Conservation (phyloP, 1,139 yeast genomes). For the Taphrina betulina region DNA sequence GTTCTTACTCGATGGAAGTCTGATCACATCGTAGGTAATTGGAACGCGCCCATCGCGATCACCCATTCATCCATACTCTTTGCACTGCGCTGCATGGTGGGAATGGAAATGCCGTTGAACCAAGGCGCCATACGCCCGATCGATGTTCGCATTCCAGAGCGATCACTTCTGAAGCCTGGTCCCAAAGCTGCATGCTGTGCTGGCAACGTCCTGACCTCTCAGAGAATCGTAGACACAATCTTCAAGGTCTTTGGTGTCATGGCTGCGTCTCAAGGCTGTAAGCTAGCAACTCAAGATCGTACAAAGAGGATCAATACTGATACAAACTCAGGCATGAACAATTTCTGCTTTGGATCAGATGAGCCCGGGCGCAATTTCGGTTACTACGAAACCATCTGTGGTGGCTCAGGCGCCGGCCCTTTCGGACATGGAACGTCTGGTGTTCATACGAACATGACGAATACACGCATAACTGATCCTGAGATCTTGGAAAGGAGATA, state of each 20-base stretch:
- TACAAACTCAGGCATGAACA: no score
- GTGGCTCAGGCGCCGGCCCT: slow-evolving; percentile 61
- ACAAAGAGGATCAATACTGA: no score
- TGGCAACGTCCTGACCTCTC: slow-evolving; percentile 85
- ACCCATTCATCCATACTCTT: slow-evolving; percentile 64
- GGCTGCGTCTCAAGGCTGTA: slow-evolving; percentile 71
- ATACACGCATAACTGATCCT: slow-evolving; percentile 68
- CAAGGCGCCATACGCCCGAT: slow-evolving; percentile 81
- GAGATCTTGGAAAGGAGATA: slow-evolving; percentile 66
- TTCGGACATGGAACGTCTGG: slow-evolving; percentile 64
- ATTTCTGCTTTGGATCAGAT: slow-evolving; percentile 65
- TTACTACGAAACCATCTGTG: slow-evolving; percentile 53
- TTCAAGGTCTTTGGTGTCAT: slow-evolving; percentile 73
- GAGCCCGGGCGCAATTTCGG: slow-evolving; percentile 56
- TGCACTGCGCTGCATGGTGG: slow-evolving; percentile 70
- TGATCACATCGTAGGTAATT: slow-evolving; percentile 55
- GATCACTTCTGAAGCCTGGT: slow-evolving; percentile 67
- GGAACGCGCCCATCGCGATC: slow-evolving; percentile 70
- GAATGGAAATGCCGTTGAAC: slow-evolving; percentile 76
- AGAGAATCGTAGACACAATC: slow-evolving; percentile 75
- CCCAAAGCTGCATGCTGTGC: slow-evolving; percentile 84
- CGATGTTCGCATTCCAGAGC: slow-evolving; percentile 62
- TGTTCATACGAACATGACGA: slow-evolving; percentile 70
- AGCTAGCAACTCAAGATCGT: no score
- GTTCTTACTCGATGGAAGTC: no score